Conservation (phyloP, 208 protist genomes). For the Borovskyia barvae region DNA sequence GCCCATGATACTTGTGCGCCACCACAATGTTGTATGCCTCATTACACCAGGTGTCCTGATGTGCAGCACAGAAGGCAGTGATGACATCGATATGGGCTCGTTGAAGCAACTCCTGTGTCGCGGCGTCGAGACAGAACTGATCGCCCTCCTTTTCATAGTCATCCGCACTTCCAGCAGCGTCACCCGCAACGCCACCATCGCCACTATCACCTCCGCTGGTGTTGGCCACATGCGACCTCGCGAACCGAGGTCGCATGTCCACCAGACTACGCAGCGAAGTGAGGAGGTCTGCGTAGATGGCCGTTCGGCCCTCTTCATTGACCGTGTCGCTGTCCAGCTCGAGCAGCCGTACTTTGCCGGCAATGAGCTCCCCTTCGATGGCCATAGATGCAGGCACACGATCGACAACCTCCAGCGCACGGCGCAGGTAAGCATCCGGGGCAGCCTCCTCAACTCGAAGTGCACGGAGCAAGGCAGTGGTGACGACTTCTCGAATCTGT, state of each 20-base stretch:
- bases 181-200: constrained; percentile 7
- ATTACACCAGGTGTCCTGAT: constrained; percentile 55
- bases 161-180: too few species aligned
- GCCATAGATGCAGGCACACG: constrained; percentile 53
- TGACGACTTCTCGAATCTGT: constrained; percentile 31
- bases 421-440: constrained; percentile 68
- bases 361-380: constrained; percentile 73
- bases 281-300: constrained; percentile 76
- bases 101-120: constrained; percentile 44
- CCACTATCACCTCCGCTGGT: not conserved
- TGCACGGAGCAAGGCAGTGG: constrained; percentile 48
- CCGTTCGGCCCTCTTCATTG: constrained; percentile 39
- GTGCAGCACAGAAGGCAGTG: constrained; percentile 48
- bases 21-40: constrained; percentile 84
- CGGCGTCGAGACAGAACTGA: constrained; percentile 17
- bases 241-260: constrained; percentile 59
- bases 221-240: not conserved
- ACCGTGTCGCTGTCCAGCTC: constrained; percentile 64
- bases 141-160: too few species aligned
- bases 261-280: constrained; percentile 75
- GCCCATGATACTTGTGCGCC: constrained; percentile 86
- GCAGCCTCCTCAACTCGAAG: constrained; percentile 51
- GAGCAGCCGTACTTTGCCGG: constrained; percentile 65
- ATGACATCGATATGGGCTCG: constrained; percentile 52
- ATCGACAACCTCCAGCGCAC: constrained; percentile 64